Conservation (phyloP, 345 rosid genomes). For the Cardamine resedifolia region DNA sequence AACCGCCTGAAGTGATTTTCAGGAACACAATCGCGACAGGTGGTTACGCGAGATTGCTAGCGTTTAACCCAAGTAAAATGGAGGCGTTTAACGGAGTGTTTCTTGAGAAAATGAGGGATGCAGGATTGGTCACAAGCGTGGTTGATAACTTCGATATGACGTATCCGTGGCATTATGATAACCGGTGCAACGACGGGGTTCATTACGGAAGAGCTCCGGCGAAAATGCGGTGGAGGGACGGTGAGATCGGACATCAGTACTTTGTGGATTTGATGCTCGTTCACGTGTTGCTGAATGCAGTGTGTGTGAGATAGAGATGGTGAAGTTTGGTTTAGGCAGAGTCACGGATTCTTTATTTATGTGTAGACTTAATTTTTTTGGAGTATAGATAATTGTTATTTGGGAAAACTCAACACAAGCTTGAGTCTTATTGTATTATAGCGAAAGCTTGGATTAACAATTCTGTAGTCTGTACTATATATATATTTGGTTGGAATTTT, state of each 20-base stretch:
- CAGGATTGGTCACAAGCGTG: slow-evolving; percentile 61
- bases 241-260: slow-evolving; percentile 93
- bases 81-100: slow-evolving; percentile 75
- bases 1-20: slow-evolving; percentile 58
- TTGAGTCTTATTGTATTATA: slow-evolving; percentile 17
- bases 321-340: not conserved
- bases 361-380: slow-evolving; percentile 14
- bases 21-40: slow-evolving; percentile 85
- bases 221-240: slow-evolving; percentile 88
- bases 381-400: slow-evolving; percentile 22
- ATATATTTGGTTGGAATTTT: slow-evolving; percentile 9
- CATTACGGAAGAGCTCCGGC: slow-evolving; percentile 90
- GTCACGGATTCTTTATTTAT: slow-evolving; percentile 31
- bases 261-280: slow-evolving; percentile 94
- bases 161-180: slow-evolving; percentile 92
- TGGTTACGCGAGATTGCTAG: slow-evolving; percentile 71
- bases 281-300: slow-evolving; percentile 74
- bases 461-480: not conserved
- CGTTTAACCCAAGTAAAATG: slow-evolving; percentile 89
- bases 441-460: slow-evolving; percentile 17
- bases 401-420: slow-evolving; percentile 20
- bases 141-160: slow-evolving; percentile 91
- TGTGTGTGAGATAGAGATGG: slow-evolving; percentile 49
- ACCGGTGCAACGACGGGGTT: slow-evolving; percentile 86
- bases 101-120: slow-evolving; percentile 66